A percentile compares a stretch with the other conserved stretches of the same genome.
These are phyloP conservation scores for Malbranchea zuffiana DNA, from an alignment of 2,329 filamentous ascomycete species.

Conservation along the genomic window DNA sequence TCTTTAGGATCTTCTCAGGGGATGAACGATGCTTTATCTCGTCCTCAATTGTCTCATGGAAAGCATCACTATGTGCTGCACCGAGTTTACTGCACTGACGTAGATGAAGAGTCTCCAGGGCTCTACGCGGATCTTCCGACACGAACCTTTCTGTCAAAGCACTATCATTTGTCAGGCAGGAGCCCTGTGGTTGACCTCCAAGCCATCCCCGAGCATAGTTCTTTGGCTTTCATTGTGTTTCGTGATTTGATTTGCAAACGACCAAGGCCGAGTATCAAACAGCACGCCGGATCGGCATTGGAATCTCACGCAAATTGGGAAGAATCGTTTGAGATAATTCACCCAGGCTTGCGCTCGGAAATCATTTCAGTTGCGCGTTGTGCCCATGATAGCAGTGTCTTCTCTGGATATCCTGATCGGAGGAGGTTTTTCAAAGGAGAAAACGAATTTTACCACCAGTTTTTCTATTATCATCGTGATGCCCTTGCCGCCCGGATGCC, in stretches of 20 bases:
- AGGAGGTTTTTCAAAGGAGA: neutral
- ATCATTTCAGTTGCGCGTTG: neutral
- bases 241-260: neutral
- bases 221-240: slow-evolving; percentile 1
- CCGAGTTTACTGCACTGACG: neutral
- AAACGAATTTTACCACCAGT: neutral
- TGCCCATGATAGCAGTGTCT: neutral
- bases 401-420: neutral
- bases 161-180: neutral
- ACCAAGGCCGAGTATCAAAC: neutral
- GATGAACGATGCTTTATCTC: too few relatives aligned
- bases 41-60: neutral
- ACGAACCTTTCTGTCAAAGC: neutral
- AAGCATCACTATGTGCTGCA: neutral
- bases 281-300: neutral
- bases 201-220: neutral
- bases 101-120: too few relatives aligned
- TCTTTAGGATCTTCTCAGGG: too few relatives aligned
- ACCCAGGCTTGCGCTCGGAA: neutral
- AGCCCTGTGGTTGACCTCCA: neutral
- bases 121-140: neutral
- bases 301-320: neutral
- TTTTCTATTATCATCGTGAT: neutral
- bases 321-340: neutral
- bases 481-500: neutral